Evolutionary conservation across 2,329 filamentous ascomycete genomes (phyloP), one percentile per base, ranked within the genome.

Genomic region (Sordariomycetes sp.): DNA sequence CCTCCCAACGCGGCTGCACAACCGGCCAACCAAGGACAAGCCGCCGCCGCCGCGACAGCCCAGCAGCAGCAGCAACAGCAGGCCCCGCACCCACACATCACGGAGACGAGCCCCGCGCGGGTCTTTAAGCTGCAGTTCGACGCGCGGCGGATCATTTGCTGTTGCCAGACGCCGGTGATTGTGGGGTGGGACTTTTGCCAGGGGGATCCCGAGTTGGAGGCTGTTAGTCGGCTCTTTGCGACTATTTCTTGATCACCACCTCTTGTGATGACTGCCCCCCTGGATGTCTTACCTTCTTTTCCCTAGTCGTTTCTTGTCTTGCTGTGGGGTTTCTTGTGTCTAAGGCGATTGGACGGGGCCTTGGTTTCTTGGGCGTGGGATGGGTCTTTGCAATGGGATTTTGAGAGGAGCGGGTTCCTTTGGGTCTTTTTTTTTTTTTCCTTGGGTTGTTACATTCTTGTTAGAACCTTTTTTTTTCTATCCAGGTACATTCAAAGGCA

Each of bases 51-150:
- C n/a, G 32, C 53, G n/a, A 10, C 20, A 24, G 50, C 57, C 53
- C 52, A 58, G 39, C 42, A 58, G 34, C 32, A 55, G 57, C 56
- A 54, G 53, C 53, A 57, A 20, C 56, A 60, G 45, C n/a, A 50
- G 20, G 39, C 10, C 10, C 68, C 74, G 48, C 74, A 79, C 57
- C 75, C 74, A 2, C 76, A 78, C 60, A 74, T 77, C 10, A 67
- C 70, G 42, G 78, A 81, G 60, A 70, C 73, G 35, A 75, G 73
- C 57, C 73, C 76, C 12, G 74, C 77, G 8, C 73, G 94, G 25
- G 88, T 99, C 2, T 99, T 97, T 76, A 99, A 99, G 71, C 76
- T 97, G 39, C 94, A 99, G 69, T 99, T 96, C 63, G 94, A 99
- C 67, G 89, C 90, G 1, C 81, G 90, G 24, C 85, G 91, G 64